Percentiles rank a stretch among this genome's conserved stretches.
Conservation (phyloP, 1,284 basidiomycete genomes). For the Cryptococcus sp. region DNA sequence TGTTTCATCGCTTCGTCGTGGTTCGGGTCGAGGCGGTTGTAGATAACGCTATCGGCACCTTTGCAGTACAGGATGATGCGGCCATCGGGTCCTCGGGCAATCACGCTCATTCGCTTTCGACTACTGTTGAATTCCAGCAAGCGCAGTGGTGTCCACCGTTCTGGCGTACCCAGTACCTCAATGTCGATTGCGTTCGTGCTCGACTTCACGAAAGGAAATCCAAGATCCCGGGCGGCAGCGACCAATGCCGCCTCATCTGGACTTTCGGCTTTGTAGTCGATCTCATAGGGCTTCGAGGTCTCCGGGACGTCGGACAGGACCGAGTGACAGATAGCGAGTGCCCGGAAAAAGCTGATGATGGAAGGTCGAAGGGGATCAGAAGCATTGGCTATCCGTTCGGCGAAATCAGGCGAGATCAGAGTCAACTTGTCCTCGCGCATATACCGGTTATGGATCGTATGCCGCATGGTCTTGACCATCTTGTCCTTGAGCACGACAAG, state of each 20-base stretch:
- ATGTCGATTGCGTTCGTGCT: conserved; percentile 78
- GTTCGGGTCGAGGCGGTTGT: conserved; percentile 73
- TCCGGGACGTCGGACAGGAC: conserved; percentile 75
- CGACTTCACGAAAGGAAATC: conserved; percentile 85
- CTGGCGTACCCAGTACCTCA: conserved; percentile 85
- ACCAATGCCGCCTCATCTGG: conserved; percentile 90
- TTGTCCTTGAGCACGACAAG: conserved; percentile 68
- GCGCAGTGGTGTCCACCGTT: conserved; percentile 77
- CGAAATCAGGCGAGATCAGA: conserved; percentile 81
- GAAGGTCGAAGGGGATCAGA: conserved; percentile 65
- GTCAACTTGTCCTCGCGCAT: conserved; percentile 79
- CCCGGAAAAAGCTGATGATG: conserved; percentile 81
- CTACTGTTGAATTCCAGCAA: conserved; percentile 91
- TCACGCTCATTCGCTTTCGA: conserved; percentile 89
- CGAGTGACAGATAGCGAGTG: conserved; percentile 84
- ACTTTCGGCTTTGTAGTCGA: conserved; percentile 94
- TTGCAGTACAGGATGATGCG: conserved; percentile 85
- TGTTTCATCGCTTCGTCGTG: conserved; percentile 76
- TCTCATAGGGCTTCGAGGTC: conserved; percentile 63
- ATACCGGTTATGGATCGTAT: conserved; percentile 87
- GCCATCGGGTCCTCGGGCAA: conserved; percentile 81
- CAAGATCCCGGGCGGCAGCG: conserved; percentile 84
- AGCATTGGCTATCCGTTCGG: conserved; percentile 69
- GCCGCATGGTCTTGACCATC: conserved; percentile 76
- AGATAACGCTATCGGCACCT: conserved; percentile 95